Conservation (phyloP, 345 rosid species). For the Aegle marmelos region DNA sequence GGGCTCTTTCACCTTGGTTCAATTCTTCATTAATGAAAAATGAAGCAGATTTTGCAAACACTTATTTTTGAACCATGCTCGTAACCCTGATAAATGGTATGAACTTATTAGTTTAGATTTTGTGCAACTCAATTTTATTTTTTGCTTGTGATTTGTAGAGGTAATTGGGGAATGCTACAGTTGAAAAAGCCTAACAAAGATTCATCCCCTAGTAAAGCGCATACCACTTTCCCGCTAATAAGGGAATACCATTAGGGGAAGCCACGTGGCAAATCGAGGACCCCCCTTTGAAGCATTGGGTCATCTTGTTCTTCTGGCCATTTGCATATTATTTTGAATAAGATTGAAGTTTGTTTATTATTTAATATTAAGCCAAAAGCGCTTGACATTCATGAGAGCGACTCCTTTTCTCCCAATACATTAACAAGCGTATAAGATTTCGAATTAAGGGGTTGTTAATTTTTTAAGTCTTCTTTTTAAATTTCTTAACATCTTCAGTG, state of each 20-base stretch:
- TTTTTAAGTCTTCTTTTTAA: background rate
- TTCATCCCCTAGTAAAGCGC: background rate
- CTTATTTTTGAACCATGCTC: too few species aligned
- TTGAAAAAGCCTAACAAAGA: too few species aligned
- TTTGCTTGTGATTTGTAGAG: too few species aligned
- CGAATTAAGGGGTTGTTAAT: background rate
- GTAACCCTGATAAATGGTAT: too few species aligned
- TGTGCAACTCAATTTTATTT: too few species aligned
- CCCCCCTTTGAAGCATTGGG: conserved; percentile 22
- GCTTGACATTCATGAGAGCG: conserved; percentile 4
- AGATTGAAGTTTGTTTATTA: background rate
- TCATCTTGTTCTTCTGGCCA: conserved; percentile 10
- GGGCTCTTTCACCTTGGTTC: background rate
- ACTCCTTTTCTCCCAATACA: conserved; percentile 9
- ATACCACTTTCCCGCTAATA: conserved; percentile 8
- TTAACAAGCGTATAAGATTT: background rate
- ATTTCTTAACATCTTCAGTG: background rate
- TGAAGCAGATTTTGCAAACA: too few species aligned
- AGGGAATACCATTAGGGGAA: background rate
- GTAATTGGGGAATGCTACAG: background rate
- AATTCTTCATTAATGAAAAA: background rate
- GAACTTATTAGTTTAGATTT: too few species aligned
- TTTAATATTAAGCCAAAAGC: background rate
- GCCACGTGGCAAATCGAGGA: conserved; percentile 21
- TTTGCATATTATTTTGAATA: background rate